These are phyloP conservation scores for Shiraia bambusicola DNA, from an alignment of 2,329 filamentous ascomycete genomes.

Conservation along the genomic window DNA sequence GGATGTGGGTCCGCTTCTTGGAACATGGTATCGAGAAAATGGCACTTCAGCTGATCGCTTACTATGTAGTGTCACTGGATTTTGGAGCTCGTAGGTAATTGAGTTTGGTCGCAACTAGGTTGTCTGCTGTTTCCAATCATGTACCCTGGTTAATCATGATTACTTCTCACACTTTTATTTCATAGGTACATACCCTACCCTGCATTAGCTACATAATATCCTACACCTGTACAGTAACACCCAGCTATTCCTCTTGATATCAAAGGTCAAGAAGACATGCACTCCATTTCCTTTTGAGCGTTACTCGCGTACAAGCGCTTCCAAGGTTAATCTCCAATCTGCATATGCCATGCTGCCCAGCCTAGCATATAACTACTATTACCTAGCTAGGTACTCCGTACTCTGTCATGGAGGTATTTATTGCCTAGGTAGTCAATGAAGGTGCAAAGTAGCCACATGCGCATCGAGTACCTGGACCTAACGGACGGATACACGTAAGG, in stretches of 20 bases:
- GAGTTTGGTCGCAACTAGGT: too few species aligned
- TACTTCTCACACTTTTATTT: too few species aligned
- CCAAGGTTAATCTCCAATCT: constrained; percentile 10
- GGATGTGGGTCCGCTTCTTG: constrained; percentile 6
- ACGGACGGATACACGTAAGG: constrained; percentile 24
- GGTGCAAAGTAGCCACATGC: constrained; percentile 2
- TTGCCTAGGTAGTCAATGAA: constrained; percentile 23
- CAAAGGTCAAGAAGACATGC: constrained; percentile 5
- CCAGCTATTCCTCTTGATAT: background rate
- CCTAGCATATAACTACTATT: constrained; percentile 20
- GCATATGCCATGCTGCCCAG: constrained; percentile 42
- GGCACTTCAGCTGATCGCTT: too few species aligned
- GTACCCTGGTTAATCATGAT: too few species aligned
- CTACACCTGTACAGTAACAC: background rate
- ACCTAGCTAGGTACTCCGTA: too few species aligned
- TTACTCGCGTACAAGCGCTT: constrained; percentile 12
- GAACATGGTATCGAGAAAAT: too few species aligned
- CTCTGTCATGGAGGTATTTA: constrained; percentile 16
- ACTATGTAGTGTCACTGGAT: too few species aligned
- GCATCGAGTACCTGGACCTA: constrained; percentile 18
- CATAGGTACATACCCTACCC: too few species aligned
- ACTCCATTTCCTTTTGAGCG: constrained; percentile 11
- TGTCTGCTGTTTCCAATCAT: too few species aligned
- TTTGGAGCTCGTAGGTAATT: too few species aligned
- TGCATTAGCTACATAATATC: too few species aligned